Percentiles rank a stretch among this genome's conserved stretches.
Conservation (phyloP, 768 basidiomycete species). For the Russula foetens region DNA sequence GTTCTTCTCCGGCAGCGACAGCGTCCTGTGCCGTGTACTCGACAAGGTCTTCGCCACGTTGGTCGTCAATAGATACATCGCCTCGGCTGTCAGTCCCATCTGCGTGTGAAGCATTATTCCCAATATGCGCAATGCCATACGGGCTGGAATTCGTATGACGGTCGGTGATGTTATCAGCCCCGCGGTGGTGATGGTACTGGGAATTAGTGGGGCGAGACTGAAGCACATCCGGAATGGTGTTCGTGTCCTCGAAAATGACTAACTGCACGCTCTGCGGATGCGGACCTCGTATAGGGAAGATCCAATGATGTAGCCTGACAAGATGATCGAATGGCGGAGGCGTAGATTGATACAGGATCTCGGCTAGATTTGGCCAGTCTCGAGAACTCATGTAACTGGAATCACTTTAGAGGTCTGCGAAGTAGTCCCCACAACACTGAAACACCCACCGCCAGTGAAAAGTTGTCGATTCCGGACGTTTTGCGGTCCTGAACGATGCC, state of each 20-base stretch:
- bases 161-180: neutral
- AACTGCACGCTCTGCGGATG: neutral
- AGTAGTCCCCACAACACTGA: too few species aligned
- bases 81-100: neutral
- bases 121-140: neutral
- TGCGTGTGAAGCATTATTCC: neutral
- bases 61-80: neutral
- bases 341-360: conserved; percentile 1
- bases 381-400: neutral
- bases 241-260: neutral
- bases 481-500: neutral
- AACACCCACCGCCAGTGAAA: conserved; percentile 1
- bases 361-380: neutral
- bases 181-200: neutral
- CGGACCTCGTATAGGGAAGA: neutral
- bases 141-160: neutral
- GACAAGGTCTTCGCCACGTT: neutral
- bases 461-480: neutral
- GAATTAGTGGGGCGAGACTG: neutral
- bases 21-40: conserved; percentile 5
- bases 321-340: conserved; percentile 1
- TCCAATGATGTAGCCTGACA: neutral
- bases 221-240: neutral
- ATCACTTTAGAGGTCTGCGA: neutral
- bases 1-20: neutral